A percentile compares a stretch with the other conserved stretches of the same genome.
phyloP scores from a whole-genome alignment of 306 rosid species.

The Cicer cuneatum region DNA sequence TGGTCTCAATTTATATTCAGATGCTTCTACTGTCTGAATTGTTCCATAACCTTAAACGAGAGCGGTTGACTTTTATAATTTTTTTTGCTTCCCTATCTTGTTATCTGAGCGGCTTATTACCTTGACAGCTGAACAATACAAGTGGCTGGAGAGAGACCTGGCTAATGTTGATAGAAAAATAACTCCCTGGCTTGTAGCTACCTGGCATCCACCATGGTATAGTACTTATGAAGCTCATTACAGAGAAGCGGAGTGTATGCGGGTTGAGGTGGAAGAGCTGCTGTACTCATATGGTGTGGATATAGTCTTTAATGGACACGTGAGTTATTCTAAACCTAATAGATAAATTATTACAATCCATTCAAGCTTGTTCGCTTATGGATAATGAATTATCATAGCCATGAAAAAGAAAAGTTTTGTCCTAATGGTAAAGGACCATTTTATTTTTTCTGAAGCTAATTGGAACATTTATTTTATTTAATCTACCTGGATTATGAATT shows the following conservation, averaged over 20 bases:
- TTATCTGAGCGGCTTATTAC: constrained; percentile 25
- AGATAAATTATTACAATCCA: constrained; percentile 18
- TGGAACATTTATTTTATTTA: constrained; percentile 16
- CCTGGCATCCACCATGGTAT: constrained; percentile 95
- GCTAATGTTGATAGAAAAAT: constrained; percentile 64
- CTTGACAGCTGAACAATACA: constrained; percentile 68
- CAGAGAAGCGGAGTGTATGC: constrained; percentile 88
- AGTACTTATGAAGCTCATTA: constrained; percentile 75
- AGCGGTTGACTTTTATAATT: neutral
- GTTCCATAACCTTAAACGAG: neutral
- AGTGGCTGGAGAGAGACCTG: constrained; percentile 87
- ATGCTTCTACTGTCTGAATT: constrained; percentile 6
- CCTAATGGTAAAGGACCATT: neutral
- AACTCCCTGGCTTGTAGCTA: constrained; percentile 89
- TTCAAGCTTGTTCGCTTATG: constrained; percentile 23
- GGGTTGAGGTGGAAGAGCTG: constrained; percentile 71
- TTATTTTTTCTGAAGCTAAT: constrained; percentile 4
- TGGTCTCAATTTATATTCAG: neutral
- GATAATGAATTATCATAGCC: constrained; percentile 11
- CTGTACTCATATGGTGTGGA: constrained; percentile 77
- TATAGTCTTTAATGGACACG: constrained; percentile 84
- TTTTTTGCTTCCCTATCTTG: neutral
- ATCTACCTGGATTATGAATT: neutral
- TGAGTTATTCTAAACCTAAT: constrained; percentile 51
- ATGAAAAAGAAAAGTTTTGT: constrained; percentile 16